A percentile compares a stretch with the other conserved stretches of the same genome.
Evolutionary conservation across 148 eudicot genomes (phyloP).

Genomic region (Rhododendron ferrugineum): DNA sequence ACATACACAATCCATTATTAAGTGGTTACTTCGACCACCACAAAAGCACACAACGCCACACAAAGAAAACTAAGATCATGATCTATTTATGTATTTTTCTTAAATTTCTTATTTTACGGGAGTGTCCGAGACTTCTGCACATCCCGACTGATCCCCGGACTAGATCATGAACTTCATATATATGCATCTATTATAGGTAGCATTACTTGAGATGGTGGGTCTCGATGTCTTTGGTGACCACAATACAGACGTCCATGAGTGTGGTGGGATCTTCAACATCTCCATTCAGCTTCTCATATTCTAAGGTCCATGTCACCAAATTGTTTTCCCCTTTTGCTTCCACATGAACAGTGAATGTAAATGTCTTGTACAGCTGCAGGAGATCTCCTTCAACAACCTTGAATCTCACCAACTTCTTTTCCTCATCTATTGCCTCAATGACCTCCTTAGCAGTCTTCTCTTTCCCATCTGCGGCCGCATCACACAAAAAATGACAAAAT

Average conservation of each 20-base stretch:
- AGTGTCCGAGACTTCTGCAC: background rate
- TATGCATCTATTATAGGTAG: background rate
- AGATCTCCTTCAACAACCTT: conserved; percentile 21
- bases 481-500: background rate
- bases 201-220: conserved; percentile 7
- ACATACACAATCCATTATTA: background rate
- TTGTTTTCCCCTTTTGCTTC: conserved; percentile 11
- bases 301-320: conserved; percentile 24
- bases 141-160: background rate
- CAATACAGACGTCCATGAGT: background rate
- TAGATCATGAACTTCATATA: background rate
- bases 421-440: conserved; percentile 20
- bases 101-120: background rate
- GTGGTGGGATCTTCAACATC: conserved; percentile 10
- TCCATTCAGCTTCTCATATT: conserved; percentile 22
- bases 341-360: background rate
- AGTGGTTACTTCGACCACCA: background rate
- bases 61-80: background rate
- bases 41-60: background rate
- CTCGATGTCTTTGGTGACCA: conserved; percentile 14
- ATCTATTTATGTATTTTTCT: background rate
- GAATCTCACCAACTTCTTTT: conserved; percentile 12
- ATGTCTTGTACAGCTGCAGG: conserved; percentile 8
- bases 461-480: conserved; percentile 15
- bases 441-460: background rate